Conservation (phyloP, 2,329 filamentous ascomycete species). For the Monosporascus cannonballus region DNA sequence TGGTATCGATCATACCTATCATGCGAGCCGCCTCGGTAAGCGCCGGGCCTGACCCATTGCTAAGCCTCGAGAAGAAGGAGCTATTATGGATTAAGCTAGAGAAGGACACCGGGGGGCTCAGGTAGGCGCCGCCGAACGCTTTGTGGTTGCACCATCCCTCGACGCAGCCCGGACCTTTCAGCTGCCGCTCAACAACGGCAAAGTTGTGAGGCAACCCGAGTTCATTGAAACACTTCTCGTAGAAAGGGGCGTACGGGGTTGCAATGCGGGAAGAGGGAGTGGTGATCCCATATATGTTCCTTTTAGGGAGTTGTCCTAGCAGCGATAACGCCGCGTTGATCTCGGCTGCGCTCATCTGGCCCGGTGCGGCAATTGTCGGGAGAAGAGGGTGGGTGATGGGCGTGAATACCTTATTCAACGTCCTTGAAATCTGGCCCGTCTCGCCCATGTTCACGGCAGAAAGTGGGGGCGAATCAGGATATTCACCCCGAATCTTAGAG, state of each 20-base stretch:
- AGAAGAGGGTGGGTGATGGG: conserved; percentile 82
- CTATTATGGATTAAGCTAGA: conserved; percentile 53
- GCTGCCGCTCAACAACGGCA: conserved; percentile 64
- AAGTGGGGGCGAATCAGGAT: conserved; percentile 64
- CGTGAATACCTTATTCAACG: conserved; percentile 79
- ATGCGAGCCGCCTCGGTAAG: conserved; percentile 71
- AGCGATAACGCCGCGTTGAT: conserved; percentile 75
- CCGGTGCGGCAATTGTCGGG: conserved; percentile 77
- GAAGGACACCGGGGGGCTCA: conserved; percentile 65
- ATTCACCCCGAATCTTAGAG: conserved; percentile 64
- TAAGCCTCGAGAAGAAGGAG: conserved; percentile 44
- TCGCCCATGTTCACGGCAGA: conserved; percentile 86
- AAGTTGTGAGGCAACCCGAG: conserved; percentile 83
- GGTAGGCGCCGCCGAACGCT: conserved; percentile 75
- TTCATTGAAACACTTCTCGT: conserved; percentile 77
- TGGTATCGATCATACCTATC: conserved; percentile 78
- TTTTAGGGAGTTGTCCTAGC: conserved; percentile 74
- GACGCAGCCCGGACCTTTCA: conserved; percentile 58
- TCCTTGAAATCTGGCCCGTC: conserved; percentile 76
- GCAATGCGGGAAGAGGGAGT: conserved; percentile 56
- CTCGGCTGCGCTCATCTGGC: conserved; percentile 78
- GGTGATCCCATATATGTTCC: conserved; percentile 74
- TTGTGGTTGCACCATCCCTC: conserved; percentile 67
- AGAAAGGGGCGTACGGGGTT: conserved; percentile 74
- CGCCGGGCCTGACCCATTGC: conserved; percentile 45